phyloP scores from a whole-genome alignment of 306 rosid species.

The Malus domestica region DNA sequence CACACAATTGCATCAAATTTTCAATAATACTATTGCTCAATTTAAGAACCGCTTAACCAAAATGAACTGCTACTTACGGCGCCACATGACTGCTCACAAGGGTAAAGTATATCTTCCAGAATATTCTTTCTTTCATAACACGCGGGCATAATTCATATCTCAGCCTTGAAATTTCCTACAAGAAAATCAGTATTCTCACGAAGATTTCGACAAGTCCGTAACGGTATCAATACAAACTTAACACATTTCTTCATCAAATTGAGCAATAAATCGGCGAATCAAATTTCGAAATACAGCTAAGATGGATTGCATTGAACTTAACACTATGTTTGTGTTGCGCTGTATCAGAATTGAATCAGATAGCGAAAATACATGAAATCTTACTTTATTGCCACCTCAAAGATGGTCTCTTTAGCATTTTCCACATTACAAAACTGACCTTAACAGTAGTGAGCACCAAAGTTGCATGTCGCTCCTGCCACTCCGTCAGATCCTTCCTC shows the following conservation, averaged over 20 bases:
- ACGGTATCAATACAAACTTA: not conserved
- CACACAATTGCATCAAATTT: not conserved
- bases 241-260: not conserved
- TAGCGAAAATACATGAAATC: not conserved
- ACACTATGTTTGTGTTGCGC: not conserved
- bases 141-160: conserved; percentile 94
- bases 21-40: not conserved
- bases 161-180: conserved; percentile 88
- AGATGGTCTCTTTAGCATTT: no score
- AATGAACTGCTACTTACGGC: conserved; percentile 61
- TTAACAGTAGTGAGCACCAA: conserved; percentile 79
- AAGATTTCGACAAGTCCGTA: not conserved
- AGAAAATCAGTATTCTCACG: conserved; percentile 6
- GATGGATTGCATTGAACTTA: not conserved
- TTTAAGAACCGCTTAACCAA: conserved; percentile 10
- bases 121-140: conserved; percentile 69
- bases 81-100: conserved; percentile 92
- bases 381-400: no score
- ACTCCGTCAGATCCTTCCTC: conserved; percentile 87
- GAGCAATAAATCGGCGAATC: not conserved
- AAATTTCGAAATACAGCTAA: not conserved
- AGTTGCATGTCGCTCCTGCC: conserved; percentile 95
- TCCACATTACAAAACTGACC: conserved; percentile 34
- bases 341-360: not conserved
- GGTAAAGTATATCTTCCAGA: conserved; percentile 93